Evolutionary conservation across 352 stramenopile genomes (phyloP).

Genomic region (Phytophthora niederhauseri): DNA sequence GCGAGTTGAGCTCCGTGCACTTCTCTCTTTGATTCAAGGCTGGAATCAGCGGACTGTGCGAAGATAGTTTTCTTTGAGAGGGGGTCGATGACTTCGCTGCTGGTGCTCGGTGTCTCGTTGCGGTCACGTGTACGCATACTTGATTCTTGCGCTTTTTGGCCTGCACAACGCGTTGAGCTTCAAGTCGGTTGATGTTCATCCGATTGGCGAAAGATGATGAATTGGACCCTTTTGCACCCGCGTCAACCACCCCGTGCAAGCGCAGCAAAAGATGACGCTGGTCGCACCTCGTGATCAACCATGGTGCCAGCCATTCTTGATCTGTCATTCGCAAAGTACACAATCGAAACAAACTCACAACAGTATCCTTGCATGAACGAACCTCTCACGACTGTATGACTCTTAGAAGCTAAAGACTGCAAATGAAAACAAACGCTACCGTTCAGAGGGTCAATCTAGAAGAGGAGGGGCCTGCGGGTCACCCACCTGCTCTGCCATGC

Average conservation of each 20-base stretch:
- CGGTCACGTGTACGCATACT: no score
- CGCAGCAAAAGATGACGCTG: no score
- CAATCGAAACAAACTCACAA: neutral
- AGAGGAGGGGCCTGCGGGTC: neutral
- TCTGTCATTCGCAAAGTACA: no score
- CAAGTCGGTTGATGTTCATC: neutral
- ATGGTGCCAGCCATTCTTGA: no score
- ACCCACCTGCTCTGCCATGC: slow-evolving; percentile 6
- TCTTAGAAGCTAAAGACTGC: slow-evolving; percentile 20
- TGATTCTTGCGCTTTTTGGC: no score
- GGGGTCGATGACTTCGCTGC: no score
- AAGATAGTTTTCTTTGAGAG: no score
- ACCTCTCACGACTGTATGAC: slow-evolving; percentile 19
- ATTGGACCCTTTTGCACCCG: neutral
- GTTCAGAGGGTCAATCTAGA: slow-evolving; percentile 9
- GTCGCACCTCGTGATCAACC: no score
- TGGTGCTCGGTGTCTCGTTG: no score
- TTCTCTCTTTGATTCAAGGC: neutral
- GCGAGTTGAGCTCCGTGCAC: neutral
- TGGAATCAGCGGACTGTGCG: no score
- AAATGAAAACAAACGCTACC: slow-evolving; percentile 23
- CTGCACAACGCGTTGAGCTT: neutral
- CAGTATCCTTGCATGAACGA: slow-evolving; percentile 8
- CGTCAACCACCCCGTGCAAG: no score
- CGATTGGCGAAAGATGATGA: neutral